Conservation (phyloP, 306 rosid species). For the Acmispon strigosus region DNA sequence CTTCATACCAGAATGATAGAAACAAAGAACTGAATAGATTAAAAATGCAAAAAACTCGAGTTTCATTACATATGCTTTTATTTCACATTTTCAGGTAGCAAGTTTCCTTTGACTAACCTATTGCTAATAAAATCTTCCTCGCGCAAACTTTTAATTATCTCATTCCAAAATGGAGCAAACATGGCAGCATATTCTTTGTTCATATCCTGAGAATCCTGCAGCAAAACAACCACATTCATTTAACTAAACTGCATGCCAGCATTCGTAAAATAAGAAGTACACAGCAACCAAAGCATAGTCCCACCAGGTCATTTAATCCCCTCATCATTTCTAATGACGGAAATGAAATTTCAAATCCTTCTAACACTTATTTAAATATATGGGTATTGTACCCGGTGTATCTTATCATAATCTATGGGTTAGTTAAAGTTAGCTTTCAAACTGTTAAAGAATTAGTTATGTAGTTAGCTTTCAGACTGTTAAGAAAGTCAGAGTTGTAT, state of each 20-base stretch:
- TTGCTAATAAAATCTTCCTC: conserved; percentile 94
- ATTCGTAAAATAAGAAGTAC: neutral
- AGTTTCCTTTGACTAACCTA: conserved; percentile 42
- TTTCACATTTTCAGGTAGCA: conserved; percentile 11
- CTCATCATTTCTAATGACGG: neutral
- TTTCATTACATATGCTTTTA: neutral
- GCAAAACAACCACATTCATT: neutral
- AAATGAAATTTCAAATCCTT: neutral
- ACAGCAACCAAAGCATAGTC: neutral
- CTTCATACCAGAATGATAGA: neutral
- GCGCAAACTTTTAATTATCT: conserved; percentile 83
- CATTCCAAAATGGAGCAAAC: conserved; percentile 97
- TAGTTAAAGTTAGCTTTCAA: too few relatives aligned
- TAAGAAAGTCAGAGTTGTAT: too few relatives aligned
- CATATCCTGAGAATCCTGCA: conserved; percentile 68
- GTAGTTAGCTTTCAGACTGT: too few relatives aligned
- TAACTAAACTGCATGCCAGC: neutral
- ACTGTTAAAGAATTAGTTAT: too few relatives aligned
- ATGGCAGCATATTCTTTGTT: conserved; percentile 71
- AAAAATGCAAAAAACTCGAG: neutral
- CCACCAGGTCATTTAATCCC: neutral
- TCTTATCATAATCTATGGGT: too few relatives aligned
- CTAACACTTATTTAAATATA: neutral
- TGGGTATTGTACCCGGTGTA: too few relatives aligned
- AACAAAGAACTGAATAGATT: neutral